A percentile compares a stretch with the other conserved stretches of the same genome.
These are phyloP conservation scores for Venturia aucupariae DNA, from an alignment of 2,329 filamentous ascomycete species.

Conservation along the genomic window DNA sequence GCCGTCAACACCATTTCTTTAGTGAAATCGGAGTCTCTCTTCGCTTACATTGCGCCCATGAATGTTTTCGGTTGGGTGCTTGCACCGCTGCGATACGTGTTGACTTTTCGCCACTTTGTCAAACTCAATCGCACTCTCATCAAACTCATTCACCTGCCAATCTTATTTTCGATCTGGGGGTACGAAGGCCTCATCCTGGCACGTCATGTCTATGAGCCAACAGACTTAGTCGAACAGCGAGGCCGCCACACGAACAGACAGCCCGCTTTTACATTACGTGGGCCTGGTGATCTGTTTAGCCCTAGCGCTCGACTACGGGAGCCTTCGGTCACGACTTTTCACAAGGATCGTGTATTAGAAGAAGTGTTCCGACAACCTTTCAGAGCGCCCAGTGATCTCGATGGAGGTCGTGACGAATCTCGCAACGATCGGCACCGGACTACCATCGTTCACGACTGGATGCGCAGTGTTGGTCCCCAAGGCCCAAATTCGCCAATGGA, in stretches of 20 bases:
- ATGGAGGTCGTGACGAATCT: constrained; percentile 48
- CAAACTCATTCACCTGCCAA: constrained; percentile 80
- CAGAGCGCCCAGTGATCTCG: constrained; percentile 30
- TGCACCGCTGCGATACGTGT: constrained; percentile 69
- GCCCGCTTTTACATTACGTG: constrained; percentile 32
- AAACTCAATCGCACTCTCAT: constrained; percentile 83
- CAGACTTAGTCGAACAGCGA: constrained; percentile 71
- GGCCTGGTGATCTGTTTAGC: constrained; percentile 54
- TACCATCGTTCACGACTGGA: constrained; percentile 81
- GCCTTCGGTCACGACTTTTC: constrained; percentile 78
- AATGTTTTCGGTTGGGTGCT: constrained; percentile 88
- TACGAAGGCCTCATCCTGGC: constrained; percentile 79
- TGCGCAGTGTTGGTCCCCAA: constrained; percentile 57
- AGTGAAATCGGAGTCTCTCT: constrained; percentile 95
- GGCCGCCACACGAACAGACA: constrained; percentile 47
- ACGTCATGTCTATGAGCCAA: constrained; percentile 67
- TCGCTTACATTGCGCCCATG: constrained; percentile 84
- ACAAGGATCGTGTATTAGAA: constrained; percentile 82
- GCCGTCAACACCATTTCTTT: constrained; percentile 95
- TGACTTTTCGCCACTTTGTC: constrained; percentile 75
- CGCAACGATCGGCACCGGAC: constrained; percentile 56
- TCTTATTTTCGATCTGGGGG: constrained; percentile 75
- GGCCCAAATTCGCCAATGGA: constrained; percentile 49
- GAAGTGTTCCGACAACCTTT: constrained; percentile 75
- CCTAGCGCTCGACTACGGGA: constrained; percentile 62